Evolutionary conservation across 2,329 filamentous ascomycete genomes (phyloP).

Genomic region (Leptographium lundbergii): DNA sequence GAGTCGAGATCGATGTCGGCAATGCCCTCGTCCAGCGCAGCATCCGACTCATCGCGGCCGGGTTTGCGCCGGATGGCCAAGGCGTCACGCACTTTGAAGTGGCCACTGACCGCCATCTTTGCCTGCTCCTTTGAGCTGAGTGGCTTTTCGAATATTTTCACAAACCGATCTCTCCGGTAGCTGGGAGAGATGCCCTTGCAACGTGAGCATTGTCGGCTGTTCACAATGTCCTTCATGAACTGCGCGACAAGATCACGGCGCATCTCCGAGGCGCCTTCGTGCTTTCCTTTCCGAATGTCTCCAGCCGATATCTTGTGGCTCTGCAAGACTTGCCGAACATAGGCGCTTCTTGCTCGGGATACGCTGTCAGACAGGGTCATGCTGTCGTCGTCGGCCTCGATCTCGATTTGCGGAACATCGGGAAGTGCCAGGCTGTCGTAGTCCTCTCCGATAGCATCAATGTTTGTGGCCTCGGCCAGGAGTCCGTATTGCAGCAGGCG

Average conservation of each 20-base stretch:
- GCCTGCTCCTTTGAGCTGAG: slow-evolving; percentile 62
- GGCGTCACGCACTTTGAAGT: slow-evolving; percentile 57
- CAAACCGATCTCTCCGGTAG: slow-evolving; percentile 80
- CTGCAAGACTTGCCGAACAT: slow-evolving; percentile 61
- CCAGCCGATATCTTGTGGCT: slow-evolving; percentile 36
- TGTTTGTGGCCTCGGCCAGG: slow-evolving; percentile 50
- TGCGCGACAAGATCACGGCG: slow-evolving; percentile 66
- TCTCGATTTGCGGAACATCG: slow-evolving; percentile 29
- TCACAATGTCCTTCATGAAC: slow-evolving; percentile 63
- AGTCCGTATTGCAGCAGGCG: slow-evolving; percentile 77
- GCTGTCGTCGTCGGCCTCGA: slow-evolving; percentile 53
- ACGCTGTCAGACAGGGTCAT: slow-evolving; percentile 37
- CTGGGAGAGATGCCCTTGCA: slow-evolving; percentile 61
- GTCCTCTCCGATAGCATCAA: slow-evolving; percentile 40
- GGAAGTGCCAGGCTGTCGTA: slow-evolving; percentile 29
- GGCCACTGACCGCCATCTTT: slow-evolving; percentile 55
- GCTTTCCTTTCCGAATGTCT: slow-evolving; percentile 52
- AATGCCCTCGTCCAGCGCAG: slow-evolving; percentile 54
- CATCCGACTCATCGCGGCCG: slow-evolving; percentile 20
- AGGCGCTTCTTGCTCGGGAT: slow-evolving; percentile 44
- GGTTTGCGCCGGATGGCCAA: slow-evolving; percentile 38
- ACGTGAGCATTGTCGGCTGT: slow-evolving; percentile 54
- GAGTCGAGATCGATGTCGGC: slow-evolving; percentile 46
- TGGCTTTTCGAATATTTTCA: slow-evolving; percentile 86
- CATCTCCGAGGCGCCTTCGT: slow-evolving; percentile 69